Evolutionary conservation across 2,329 filamentous ascomycete genomes (phyloP).

Genomic region (Ophiostoma novo-ulmi): DNA sequence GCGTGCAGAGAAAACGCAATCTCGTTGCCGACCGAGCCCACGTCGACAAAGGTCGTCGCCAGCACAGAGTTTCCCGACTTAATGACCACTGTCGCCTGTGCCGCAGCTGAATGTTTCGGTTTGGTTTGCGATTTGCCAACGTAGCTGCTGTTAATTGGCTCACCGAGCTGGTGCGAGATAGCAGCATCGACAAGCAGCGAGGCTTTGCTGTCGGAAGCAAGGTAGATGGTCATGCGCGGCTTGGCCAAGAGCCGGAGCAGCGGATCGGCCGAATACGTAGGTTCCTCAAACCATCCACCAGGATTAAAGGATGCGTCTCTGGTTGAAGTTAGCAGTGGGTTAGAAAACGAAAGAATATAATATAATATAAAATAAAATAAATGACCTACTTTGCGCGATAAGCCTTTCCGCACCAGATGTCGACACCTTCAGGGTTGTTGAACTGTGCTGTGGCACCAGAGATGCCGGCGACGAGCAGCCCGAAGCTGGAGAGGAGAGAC

Average conservation of each 20-base stretch:
- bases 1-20: neutral
- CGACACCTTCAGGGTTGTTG: conserved; percentile 8
- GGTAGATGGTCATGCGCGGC: conserved; percentile 14
- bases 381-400: neutral
- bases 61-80: neutral
- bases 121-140: neutral
- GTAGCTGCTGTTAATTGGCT: neutral
- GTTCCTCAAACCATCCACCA: conserved; percentile 1
- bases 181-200: conserved; percentile 1
- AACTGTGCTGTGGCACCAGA: conserved; percentile 6
- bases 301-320: neutral
- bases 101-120: neutral
- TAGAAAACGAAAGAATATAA: neutral
- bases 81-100: neutral
- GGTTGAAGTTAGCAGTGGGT: neutral
- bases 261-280: neutral
- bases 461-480: conserved; percentile 6
- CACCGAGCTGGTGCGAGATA: conserved; percentile 5
- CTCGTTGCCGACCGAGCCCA: conserved; percentile 4
- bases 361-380: neutral
- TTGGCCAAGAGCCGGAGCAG: conserved; percentile 10
- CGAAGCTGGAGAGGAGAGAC: neutral
- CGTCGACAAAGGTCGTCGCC: neutral
- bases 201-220: conserved; percentile 2
- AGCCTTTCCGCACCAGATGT: conserved; percentile 11